Evolutionary conservation across 2,329 filamentous ascomycete species (phyloP).

Genomic region (Paraconiothyrium brasiliense): DNA sequence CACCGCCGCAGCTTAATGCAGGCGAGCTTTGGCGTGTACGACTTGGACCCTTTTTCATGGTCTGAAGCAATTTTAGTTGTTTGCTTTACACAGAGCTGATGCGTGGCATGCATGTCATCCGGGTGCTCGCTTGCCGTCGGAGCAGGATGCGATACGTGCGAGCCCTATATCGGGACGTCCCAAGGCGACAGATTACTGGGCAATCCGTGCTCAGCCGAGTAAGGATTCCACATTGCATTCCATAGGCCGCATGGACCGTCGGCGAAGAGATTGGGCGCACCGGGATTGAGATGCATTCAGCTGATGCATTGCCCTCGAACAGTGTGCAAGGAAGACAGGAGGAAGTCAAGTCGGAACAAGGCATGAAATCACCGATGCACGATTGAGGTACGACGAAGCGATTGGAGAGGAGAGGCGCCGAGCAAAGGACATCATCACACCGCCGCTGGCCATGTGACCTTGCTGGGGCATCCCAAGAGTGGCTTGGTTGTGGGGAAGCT

Average conservation of each 20-base stretch:
- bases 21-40: not conserved
- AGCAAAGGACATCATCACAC: conserved; percentile 38
- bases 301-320: conserved; percentile 4
- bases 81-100: conserved; percentile 1
- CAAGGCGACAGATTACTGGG: conserved; percentile 7
- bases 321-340: conserved; percentile 14
- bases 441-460: conserved; percentile 46
- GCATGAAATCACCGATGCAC: conserved; percentile 14
- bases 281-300: conserved; percentile 5
- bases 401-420: conserved; percentile 28
- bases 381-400: conserved; percentile 20
- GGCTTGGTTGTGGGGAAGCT: conserved; percentile 21
- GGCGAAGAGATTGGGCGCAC: not conserved
- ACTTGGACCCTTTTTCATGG: not conserved
- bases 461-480: conserved; percentile 13
- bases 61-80: conserved; percentile 12
- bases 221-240: conserved; percentile 6
- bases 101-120: conserved; percentile 40
- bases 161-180: conserved; percentile 29
- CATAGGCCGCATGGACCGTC: not conserved
- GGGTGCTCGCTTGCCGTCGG: conserved; percentile 30
- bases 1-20: conserved; percentile 2
- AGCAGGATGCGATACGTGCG: conserved; percentile 35
- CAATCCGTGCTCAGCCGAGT: conserved; percentile 2
- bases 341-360: conserved; percentile 3